phyloP scores from a whole-genome alignment of 805 yeast genomes.

The Candida namnaoensis region DNA sequence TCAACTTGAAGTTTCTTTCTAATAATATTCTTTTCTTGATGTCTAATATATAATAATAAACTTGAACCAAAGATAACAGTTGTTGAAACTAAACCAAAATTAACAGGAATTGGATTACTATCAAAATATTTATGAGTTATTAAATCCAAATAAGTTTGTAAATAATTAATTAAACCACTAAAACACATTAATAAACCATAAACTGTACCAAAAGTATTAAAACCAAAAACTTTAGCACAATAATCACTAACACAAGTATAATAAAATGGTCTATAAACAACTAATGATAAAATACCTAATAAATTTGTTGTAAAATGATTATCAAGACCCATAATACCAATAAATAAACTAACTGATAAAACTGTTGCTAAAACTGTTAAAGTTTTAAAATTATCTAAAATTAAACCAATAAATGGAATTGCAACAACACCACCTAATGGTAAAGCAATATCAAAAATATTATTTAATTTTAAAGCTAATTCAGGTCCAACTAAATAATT shows the following conservation, averaged over 20 bases:
- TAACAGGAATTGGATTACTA: conserved; percentile 78
- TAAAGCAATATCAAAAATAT: conserved; percentile 75
- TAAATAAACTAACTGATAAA: conserved; percentile 41
- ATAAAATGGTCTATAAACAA: conserved; percentile 82
- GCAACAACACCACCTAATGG: conserved; percentile 86
- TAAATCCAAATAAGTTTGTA: conserved; percentile 62
- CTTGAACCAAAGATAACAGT: conserved; percentile 35
- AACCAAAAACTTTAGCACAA: conserved; percentile 89
- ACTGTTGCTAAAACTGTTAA: conserved; percentile 45
- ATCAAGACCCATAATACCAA: conserved; percentile 68
- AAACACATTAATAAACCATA: conserved; percentile 81
- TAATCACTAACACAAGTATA: conserved; percentile 91
- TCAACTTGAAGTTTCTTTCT: conserved; percentile 49
- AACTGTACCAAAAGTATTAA: conserved; percentile 83
- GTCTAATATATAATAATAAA: conserved; percentile 18
- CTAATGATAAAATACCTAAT: conserved; percentile 62
- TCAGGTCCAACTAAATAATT: conserved; percentile 49
- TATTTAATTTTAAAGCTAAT: conserved; percentile 50
- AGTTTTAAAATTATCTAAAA: conserved; percentile 68
- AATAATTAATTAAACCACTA: conserved; percentile 72
- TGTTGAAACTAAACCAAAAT: conserved; percentile 39
- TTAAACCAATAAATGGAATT: conserved; percentile 77
- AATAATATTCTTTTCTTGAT: conserved; percentile 31
- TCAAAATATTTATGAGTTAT: conserved; percentile 59
- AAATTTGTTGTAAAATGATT: conserved; percentile 42